phyloP scores from a whole-genome alignment of 352 stramenopile genomes.

The Globisporangium recalcitrans region DNA sequence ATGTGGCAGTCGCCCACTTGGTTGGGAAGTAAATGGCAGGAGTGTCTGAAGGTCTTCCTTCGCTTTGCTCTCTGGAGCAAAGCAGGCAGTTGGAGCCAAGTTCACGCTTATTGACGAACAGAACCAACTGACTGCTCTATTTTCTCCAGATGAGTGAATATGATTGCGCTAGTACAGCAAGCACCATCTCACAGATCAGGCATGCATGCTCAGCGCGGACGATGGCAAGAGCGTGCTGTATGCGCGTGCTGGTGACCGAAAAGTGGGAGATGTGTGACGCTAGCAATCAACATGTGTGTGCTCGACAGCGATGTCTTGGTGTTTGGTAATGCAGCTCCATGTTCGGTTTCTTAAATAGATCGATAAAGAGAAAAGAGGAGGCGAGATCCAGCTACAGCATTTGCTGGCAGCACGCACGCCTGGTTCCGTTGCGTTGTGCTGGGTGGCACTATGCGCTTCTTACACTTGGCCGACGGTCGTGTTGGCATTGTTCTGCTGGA shows the following conservation, averaged over 20 bases:
- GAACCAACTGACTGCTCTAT: too few relatives aligned
- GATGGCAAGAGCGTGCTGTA: not conserved
- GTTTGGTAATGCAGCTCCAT: not conserved
- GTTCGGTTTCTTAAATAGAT: not conserved
- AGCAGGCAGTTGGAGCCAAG: too few relatives aligned
- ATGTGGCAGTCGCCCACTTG: too few relatives aligned
- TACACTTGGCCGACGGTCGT: slow-evolving; percentile 26
- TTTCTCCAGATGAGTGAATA: too few relatives aligned
- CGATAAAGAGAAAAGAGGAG: not conserved
- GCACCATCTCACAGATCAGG: too few relatives aligned
- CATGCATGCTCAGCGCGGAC: too few relatives aligned
- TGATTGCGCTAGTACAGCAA: too few relatives aligned
- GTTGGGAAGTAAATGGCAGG: too few relatives aligned
- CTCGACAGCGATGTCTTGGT: not conserved
- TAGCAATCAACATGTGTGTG: not conserved
- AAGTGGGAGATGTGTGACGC: not conserved
- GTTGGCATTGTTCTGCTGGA: slow-evolving; percentile 16
- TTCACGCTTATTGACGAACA: too few relatives aligned
- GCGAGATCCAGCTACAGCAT: not conserved
- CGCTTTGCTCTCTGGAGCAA: too few relatives aligned
- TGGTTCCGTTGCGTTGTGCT: not conserved
- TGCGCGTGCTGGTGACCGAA: not conserved
- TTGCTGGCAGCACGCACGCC: not conserved
- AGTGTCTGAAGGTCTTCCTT: too few relatives aligned
- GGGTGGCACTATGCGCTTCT: not conserved